A percentile compares a stretch with the other conserved stretches of the same genome.
Conservation (phyloP, 176 grass and related monocot genomes). For the Otatea glauca region DNA sequence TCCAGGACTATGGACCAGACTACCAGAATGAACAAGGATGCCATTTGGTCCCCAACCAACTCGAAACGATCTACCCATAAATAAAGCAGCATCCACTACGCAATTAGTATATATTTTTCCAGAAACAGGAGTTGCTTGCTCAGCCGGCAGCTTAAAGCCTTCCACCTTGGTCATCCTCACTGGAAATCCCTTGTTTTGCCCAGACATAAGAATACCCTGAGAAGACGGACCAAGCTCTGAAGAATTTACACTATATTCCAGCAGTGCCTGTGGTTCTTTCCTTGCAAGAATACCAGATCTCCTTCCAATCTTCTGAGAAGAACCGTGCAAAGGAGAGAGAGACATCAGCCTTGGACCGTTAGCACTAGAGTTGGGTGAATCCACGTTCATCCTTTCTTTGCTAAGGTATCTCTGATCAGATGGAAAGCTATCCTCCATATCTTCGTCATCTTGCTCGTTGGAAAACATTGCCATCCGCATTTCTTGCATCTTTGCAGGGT, state of each 20-base stretch:
- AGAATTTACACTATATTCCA: conserved; percentile 72
- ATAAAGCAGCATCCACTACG: conserved; percentile 81
- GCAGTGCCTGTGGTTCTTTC: conserved; percentile 69
- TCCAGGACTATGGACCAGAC: conserved; percentile 57
- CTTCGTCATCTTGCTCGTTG: conserved; percentile 57
- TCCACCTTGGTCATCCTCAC: conserved; percentile 75
- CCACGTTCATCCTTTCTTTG: conserved; percentile 61
- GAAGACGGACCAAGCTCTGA: conserved; percentile 59
- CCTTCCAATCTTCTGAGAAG: conserved; percentile 57
- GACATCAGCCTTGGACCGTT: conserved; percentile 51
- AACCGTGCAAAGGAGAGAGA: conserved; percentile 63
- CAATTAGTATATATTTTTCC: conserved; percentile 67
- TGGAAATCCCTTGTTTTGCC: conserved; percentile 70
- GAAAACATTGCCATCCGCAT: conserved; percentile 72
- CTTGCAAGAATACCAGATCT: conserved; percentile 46
- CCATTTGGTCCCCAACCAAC: conserved; percentile 95
- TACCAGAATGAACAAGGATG: conserved; percentile 86
- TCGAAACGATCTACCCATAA: conserved; percentile 95
- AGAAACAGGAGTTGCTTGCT: conserved; percentile 75
- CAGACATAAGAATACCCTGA: conserved; percentile 77
- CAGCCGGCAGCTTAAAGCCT: conserved; percentile 78
- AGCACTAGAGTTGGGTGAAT: conserved; percentile 59
- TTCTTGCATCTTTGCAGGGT: conserved; percentile 88
- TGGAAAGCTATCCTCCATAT: conserved; percentile 52
- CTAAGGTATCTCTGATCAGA: conserved; percentile 50